These are phyloP conservation scores for Hanseniaspora vineae DNA, from an alignment of 805 yeast genomes.

Conservation along the genomic window DNA sequence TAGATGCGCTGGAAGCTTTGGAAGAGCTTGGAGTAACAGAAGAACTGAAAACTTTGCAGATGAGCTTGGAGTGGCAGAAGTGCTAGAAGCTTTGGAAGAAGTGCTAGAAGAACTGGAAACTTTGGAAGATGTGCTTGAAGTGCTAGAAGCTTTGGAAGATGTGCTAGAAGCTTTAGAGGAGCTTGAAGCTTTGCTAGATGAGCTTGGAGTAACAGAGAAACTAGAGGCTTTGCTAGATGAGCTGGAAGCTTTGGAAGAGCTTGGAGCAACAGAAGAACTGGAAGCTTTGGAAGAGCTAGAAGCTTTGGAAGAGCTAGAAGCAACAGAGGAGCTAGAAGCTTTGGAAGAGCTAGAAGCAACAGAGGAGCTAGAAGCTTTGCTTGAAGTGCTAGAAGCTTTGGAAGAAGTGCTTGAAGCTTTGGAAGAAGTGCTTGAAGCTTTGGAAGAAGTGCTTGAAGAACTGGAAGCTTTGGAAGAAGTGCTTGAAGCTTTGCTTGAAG, in stretches of 20 bases:
- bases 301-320: background rate
- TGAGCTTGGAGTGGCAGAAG: constrained; percentile 1
- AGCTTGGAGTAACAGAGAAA: constrained; percentile 1
- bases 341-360: too few species aligned
- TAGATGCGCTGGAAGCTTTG: background rate
- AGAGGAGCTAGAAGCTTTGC: background rate
- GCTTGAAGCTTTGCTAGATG: constrained; percentile 1
- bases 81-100: too few species aligned
- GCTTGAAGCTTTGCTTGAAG: background rate
- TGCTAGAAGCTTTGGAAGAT: too few species aligned
- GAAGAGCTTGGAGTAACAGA: background rate
- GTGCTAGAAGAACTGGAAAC: too few species aligned
- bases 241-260: background rate
- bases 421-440: background rate
- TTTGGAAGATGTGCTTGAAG: background rate
- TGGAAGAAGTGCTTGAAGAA: too few species aligned
- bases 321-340: background rate
- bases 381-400: background rate
- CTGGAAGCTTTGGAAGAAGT: too few species aligned
- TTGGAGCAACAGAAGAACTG: background rate
- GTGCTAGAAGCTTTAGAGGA: background rate
- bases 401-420: constrained; percentile 2
- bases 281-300: too few species aligned
- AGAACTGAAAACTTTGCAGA: background rate
- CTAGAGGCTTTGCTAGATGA: too few species aligned